Evolutionary conservation across 768 basidiomycete genomes (phyloP), one percentile per base, ranked within the genome.

Genomic region (Russula vinacea): DNA sequence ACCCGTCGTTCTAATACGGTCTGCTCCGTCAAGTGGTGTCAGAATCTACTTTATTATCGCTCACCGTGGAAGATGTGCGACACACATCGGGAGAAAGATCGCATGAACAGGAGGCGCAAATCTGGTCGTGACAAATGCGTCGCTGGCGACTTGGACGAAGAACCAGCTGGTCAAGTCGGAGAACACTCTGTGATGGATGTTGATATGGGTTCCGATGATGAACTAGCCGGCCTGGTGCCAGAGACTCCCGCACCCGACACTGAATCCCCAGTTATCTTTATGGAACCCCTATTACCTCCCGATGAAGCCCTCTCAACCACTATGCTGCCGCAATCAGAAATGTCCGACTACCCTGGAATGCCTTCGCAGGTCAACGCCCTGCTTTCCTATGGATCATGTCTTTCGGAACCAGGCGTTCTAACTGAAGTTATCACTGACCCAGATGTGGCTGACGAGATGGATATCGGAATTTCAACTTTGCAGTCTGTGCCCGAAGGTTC

Each of bases 51-150:
- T 16, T 66, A 74, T 16, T 77, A 78, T 13, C 73, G 71, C 33
- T 72, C 74, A 14, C 78, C 81, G 0, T 83, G 81, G 81, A 78
- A 80, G 65, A 79, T 76, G 67, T 83, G 82, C 65, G 80, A 81
- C 6, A 66, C 70, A 32, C 83, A 82, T 68, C 74, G 80, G n/a
- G 74, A 71, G 60, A 70, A 67, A 56, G 76, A 77, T 62, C 74
- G 76, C 24, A 62, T 68, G 54, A 70, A 71, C 26, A 74, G 71
- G 58, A 74, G 69, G 52, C 69, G 72, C 42, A 72, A 73, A 58
- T 69, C 70, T 16, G 68, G 73, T 26, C 72, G 74, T 26, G 74
- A 73, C 29, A 56, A 42, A 32, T 59, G 32, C 7, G 54, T 51
- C 16, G 7, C 57, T 19, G 32, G 22, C 17, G 68, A 64, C 14